A percentile compares a stretch with the other conserved stretches of the same genome.
These are phyloP conservation scores for Salvia splendens DNA, from an alignment of 257 asterid species.

Conservation along the genomic window DNA sequence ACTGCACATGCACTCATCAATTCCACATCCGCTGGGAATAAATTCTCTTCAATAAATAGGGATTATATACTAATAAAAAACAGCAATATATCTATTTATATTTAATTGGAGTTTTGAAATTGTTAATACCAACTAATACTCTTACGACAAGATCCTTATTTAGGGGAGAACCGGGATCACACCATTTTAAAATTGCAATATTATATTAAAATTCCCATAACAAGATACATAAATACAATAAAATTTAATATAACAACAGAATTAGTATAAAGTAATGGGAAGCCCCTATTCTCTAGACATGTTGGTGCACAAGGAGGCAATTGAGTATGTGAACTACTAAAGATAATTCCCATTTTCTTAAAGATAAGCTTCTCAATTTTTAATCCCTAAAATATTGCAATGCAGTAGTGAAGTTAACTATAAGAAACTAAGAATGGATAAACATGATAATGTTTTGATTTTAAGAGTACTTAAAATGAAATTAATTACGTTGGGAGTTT, in stretches of 20 bases:
- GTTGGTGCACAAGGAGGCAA: constrained; percentile 34
- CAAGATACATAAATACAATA: constrained; percentile 28
- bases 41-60: not conserved
- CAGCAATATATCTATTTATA: not conserved
- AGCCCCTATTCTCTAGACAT: constrained; percentile 37
- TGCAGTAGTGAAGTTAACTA: no score
- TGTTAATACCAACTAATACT: constrained; percentile 26
- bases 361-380: not conserved
- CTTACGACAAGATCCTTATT: constrained; percentile 39
- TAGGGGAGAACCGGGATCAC: constrained; percentile 35
- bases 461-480: no score
- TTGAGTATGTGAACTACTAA: constrained; percentile 28
- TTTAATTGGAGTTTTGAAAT: constrained; percentile 8
- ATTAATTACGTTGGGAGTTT: no score
- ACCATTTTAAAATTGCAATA: constrained; percentile 6
- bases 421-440: no score
- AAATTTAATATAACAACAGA: not conserved
- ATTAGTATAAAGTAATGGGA: not conserved
- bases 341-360: constrained; percentile 32
- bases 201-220: constrained; percentile 19
- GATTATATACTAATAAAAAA: not conserved
- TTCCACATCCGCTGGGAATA: constrained; percentile 11
- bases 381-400: no score
- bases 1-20: not conserved
- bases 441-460: no score